Percentiles rank a stretch among this genome's conserved stretches.
Evolutionary conservation across 768 basidiomycete genomes (phyloP).

Genomic region (Chalciporus pseudorubinellus): DNA sequence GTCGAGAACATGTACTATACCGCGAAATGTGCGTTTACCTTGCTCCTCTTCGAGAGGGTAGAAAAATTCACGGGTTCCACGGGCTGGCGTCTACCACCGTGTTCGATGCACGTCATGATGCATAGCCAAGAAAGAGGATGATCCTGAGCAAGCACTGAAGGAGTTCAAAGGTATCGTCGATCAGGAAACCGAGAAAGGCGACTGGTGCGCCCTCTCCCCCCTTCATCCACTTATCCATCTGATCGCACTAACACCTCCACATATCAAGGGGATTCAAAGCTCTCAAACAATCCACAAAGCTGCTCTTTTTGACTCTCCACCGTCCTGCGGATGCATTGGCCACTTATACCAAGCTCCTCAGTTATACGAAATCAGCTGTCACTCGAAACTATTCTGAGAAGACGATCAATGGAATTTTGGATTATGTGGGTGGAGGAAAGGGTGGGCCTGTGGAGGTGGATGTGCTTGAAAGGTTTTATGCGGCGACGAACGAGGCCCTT

Average conservation of each 20-base stretch:
- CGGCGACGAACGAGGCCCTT: slow-evolving; percentile 84
- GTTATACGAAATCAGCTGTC: slow-evolving; percentile 94
- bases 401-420: slow-evolving; percentile 96
- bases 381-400: slow-evolving; percentile 97
- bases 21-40: slow-evolving; percentile 74
- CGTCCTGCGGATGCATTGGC: slow-evolving; percentile 81
- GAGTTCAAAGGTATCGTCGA: slow-evolving; percentile 88
- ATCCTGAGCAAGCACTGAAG: slow-evolving; percentile 86
- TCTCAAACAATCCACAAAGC: slow-evolving; percentile 94
- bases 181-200: slow-evolving; percentile 88
- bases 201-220: slow-evolving; percentile 61
- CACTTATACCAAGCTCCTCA: slow-evolving; percentile 82
- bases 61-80: neutral
- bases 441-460: slow-evolving; percentile 78
- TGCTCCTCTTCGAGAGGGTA: neutral
- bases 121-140: slow-evolving; percentile 90
- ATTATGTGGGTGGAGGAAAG: slow-evolving; percentile 93
- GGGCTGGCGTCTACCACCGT: no score
- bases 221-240: neutral
- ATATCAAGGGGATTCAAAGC: slow-evolving; percentile 93
- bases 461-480: slow-evolving; percentile 92
- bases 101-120: neutral
- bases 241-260: neutral
- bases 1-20: slow-evolving; percentile 98
- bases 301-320: slow-evolving; percentile 77